phyloP scores from a whole-genome alignment of 306 rosid genomes.

The Rosa lucieae region DNA sequence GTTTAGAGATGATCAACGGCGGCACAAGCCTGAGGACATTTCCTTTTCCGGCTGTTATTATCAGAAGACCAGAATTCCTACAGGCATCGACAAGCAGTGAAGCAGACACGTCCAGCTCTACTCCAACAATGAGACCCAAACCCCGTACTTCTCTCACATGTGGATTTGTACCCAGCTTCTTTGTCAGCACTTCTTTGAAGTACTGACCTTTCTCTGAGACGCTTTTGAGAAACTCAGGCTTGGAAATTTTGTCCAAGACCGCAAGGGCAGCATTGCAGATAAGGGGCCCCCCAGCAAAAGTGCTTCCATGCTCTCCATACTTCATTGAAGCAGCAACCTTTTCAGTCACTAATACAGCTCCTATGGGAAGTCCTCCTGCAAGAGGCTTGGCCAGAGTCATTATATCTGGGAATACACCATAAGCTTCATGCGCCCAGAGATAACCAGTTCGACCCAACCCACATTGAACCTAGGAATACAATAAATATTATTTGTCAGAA shows the following conservation, averaged over 20 bases:
- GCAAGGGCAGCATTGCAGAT: conserved; percentile 75
- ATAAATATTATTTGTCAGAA: neutral
- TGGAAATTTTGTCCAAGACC: conserved; percentile 67
- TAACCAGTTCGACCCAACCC: conserved; percentile 79
- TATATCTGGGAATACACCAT: conserved; percentile 70
- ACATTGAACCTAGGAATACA: conserved; percentile 65
- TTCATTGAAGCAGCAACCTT: conserved; percentile 64
- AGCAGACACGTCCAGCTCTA: conserved; percentile 70
- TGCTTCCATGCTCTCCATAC: conserved; percentile 86
- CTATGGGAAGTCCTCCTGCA: conserved; percentile 91
- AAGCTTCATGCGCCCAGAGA: conserved; percentile 88
- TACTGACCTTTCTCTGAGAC: conserved; percentile 68
- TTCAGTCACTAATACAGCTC: conserved; percentile 71
- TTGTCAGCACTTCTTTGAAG: conserved; percentile 58
- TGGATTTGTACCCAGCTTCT: conserved; percentile 58
- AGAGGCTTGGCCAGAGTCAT: conserved; percentile 96
- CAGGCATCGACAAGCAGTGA: conserved; percentile 67
- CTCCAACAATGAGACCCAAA: conserved; percentile 68
- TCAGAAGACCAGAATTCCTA: conserved; percentile 60
- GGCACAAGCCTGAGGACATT: conserved; percentile 81
- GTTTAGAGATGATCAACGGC: conserved; percentile 70
- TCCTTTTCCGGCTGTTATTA: conserved; percentile 84
- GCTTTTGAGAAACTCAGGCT: conserved; percentile 51
- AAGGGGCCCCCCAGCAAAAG: conserved; percentile 80
- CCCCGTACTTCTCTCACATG: conserved; percentile 83